Base-by-base conservation (phyloP, 1,284 basidiomycete genomes). In the Cystobasidium sp. region DNA sequence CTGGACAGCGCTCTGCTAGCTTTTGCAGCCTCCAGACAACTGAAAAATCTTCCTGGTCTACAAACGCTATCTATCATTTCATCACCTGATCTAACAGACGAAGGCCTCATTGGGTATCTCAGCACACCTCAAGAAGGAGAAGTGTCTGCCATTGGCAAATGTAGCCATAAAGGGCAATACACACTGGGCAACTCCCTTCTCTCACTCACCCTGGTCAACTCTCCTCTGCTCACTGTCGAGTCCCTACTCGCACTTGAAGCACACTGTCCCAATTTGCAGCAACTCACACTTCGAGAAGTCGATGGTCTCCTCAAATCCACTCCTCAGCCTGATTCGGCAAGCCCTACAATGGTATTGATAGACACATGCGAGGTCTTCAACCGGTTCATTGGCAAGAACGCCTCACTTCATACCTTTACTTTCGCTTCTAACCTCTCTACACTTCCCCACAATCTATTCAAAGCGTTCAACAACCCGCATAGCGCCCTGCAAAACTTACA, bases 1-100 rank as follows among this genome's bases (percentile, higher is more conserved):
- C 52, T 44, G 3, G 74, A 75, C 37, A 22, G 16, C 7, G 67
- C 67, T n/a, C 46, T 75, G 18, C 64, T 64, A 46, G 56, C 74
- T 10, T 43, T 75, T 7, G 55, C 67, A 18, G 43, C n/a, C 4
- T 47, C 67, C 1, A 47, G 74, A 24, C 14, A n/a, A 5, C 1
- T 8, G 2, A 16, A 46, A 10, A 22, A 51, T 18, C 43, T 53
- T 37, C 68, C 74, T 31, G 74, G 74, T 41, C 74, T 75, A 6
- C 24, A 41, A n/a, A 68, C 64, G 16, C 47, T 75, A 14, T 52
- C 49, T 41, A 68, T 75, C 49, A 63, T 52, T 43, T 59, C 74
- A 18, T 75, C 67, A 14, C 74, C 74, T 22, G 67, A 69, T 66
- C 41, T 75, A 22, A 69, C 74, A n/a, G 67, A 69, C 37, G 51